A percentile compares a stretch with the other conserved stretches of the same genome.
These are phyloP conservation scores for Plasmodium gonderi DNA, from an alignment of 169 alveolate genomes.

Conservation along the genomic window DNA sequence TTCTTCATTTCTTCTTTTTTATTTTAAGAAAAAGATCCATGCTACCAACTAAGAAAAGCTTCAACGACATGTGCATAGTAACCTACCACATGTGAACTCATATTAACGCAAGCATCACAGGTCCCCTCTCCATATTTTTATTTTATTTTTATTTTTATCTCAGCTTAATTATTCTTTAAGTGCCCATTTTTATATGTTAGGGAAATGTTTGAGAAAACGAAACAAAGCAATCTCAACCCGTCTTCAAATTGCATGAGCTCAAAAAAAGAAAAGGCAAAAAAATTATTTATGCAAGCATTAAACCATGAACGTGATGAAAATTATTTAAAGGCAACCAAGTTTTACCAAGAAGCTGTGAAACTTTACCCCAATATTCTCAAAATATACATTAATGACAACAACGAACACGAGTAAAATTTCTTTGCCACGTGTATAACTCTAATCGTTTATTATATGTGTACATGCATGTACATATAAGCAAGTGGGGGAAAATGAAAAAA, in stretches of 20 bases:
- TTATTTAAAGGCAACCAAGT: constrained; percentile 58
- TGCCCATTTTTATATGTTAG: background rate
- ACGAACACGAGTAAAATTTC: background rate
- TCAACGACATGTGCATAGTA: too few species aligned
- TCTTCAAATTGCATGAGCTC: background rate
- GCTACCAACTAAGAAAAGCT: too few species aligned
- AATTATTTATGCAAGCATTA: constrained; percentile 51
- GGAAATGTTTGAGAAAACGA: constrained; percentile 50
- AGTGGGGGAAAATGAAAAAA: background rate
- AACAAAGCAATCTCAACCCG: constrained; percentile 1
- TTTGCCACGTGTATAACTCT: background rate
- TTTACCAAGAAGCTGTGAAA: constrained; percentile 58
- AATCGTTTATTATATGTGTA: background rate
- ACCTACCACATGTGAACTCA: too few species aligned
- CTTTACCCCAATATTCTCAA: constrained; percentile 53
- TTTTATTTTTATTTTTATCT: background rate
- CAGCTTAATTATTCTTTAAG: background rate
- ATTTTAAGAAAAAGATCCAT: background rate
- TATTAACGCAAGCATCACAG: too few species aligned
- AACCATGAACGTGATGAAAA: constrained; percentile 68
- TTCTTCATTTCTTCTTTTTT: background rate
- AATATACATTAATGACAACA: constrained; percentile 1
- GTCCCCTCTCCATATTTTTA: background rate
- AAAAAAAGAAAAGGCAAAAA: constrained; percentile 59
- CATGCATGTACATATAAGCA: background rate